Conservation (phyloP, 2,329 filamentous ascomycete species). For the Thermochaetoides dissita region DNA sequence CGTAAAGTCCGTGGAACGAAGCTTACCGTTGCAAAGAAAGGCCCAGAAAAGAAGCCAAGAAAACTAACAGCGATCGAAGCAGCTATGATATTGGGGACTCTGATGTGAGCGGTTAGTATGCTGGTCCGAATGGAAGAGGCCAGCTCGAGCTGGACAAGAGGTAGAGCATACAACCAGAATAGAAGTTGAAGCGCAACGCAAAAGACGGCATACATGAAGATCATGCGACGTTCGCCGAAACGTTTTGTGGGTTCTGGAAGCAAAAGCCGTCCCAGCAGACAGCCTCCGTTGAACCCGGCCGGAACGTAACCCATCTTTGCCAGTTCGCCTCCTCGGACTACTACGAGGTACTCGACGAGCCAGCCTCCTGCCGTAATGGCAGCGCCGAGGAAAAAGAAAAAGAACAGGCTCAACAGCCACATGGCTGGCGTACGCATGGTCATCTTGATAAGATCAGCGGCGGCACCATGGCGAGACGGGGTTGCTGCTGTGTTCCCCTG, state of each 20-base stretch:
- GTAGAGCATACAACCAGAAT: constrained; percentile 39
- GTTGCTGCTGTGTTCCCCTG: no score
- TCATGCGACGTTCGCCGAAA: constrained; percentile 43
- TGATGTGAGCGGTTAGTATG: constrained; percentile 11
- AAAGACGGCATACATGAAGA: constrained; percentile 37
- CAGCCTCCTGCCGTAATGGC: constrained; percentile 43
- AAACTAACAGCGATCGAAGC: constrained; percentile 40
- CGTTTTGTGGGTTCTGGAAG: constrained; percentile 46
- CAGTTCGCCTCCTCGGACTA: constrained; percentile 42
- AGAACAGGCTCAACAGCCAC: constrained; percentile 48
- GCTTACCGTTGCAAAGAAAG: constrained; percentile 40
- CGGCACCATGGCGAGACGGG: constrained; percentile 8
- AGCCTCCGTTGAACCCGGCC: constrained; percentile 44
- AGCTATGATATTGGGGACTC: constrained; percentile 30
- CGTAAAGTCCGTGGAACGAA: no score
- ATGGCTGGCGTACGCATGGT: constrained; percentile 32
- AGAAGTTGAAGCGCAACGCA: constrained; percentile 41
- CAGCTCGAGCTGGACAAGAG: no score
- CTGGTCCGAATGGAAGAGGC: no score
- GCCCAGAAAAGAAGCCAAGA: constrained; percentile 43
- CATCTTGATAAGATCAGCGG: constrained; percentile 28
- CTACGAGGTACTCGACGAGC: constrained; percentile 51
- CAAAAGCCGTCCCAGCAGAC: constrained; percentile 40
- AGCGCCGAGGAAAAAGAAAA: constrained; percentile 48
- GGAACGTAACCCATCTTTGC: constrained; percentile 48